Conservation (phyloP, 441 rosid genomes). For the Arabidopsis hybrid region DNA sequence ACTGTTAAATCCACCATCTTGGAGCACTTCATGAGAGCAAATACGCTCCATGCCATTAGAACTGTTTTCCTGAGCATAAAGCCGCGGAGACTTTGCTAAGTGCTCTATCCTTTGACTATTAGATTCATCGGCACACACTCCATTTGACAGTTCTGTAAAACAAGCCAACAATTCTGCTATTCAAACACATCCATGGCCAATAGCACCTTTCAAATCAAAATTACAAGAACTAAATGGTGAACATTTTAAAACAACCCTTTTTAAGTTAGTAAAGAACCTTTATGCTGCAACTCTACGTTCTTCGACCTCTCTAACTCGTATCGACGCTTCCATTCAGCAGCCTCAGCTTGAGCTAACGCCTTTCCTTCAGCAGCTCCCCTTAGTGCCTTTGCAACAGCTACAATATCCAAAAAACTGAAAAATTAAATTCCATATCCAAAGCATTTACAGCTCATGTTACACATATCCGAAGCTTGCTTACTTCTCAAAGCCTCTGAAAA, state of each 20-base stretch:
- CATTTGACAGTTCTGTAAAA: conserved; percentile 53
- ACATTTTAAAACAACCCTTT: neutral
- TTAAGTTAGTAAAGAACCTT: conserved; percentile 58
- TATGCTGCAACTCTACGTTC: conserved; percentile 57
- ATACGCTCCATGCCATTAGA: conserved; percentile 60
- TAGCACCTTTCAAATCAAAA: neutral
- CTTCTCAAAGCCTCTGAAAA: conserved; percentile 97
- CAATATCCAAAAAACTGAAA: conserved; percentile 22
- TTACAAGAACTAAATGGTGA: neutral
- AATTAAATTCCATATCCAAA: conserved; percentile 23
- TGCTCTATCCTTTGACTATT: conserved; percentile 47
- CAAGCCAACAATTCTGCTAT: conserved; percentile 41
- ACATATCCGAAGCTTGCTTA: conserved; percentile 43
- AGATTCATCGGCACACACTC: conserved; percentile 47
- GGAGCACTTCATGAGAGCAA: conserved; percentile 92
- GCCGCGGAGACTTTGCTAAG: conserved; percentile 48
- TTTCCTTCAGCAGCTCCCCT: conserved; percentile 97
- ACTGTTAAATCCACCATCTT: conserved; percentile 54
- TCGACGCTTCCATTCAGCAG: conserved; percentile 97
- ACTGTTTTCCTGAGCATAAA: conserved; percentile 37
- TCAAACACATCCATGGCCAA: conserved; percentile 16
- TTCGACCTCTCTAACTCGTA: conserved; percentile 81
- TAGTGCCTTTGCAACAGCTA: conserved; percentile 97
- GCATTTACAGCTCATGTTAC: conserved; percentile 1
- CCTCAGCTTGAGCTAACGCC: conserved; percentile 97